A percentile compares a stretch with the other conserved stretches of the same genome.
These are phyloP conservation scores for Fraxinus quadrangulata DNA, from an alignment of 257 asterid species.

Conservation along the genomic window DNA sequence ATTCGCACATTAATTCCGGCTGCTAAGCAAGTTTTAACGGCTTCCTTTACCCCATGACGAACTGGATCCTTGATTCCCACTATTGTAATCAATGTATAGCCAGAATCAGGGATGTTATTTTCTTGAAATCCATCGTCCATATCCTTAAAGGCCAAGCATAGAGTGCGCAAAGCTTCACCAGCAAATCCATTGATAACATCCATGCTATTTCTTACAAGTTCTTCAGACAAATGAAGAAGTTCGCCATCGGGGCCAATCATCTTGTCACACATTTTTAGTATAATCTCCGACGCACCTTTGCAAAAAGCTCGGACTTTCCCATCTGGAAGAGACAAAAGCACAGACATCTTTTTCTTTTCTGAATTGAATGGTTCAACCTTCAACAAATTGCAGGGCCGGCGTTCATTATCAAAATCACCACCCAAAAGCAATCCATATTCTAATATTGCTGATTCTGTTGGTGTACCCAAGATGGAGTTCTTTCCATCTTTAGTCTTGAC, in stretches of 20 bases:
- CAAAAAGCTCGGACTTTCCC: conserved; percentile 75
- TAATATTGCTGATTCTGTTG: conserved; percentile 85
- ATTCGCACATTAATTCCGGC: conserved; percentile 94
- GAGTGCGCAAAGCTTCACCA: conserved; percentile 81
- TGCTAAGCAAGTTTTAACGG: conserved; percentile 74
- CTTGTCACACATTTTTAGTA: conserved; percentile 64
- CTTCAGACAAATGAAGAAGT: conserved; percentile 61
- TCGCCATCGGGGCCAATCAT: conserved; percentile 63
- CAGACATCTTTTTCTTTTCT: conserved; percentile 90
- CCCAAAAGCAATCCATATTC: conserved; percentile 82
- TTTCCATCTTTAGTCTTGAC: conserved; percentile 75
- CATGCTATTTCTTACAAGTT: conserved; percentile 39
- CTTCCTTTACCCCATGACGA: conserved; percentile 89
- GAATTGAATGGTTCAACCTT: conserved; percentile 96
- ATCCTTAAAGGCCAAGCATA: conserved; percentile 86
- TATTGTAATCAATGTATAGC: conserved; percentile 74
- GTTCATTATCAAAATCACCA: conserved; percentile 75
- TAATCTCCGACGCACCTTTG: conserved; percentile 98
- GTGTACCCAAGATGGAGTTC: conserved; percentile 72
- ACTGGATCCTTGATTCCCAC: conserved; percentile 98
- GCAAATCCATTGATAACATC: conserved; percentile 74
- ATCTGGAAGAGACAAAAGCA: conserved; percentile 71
- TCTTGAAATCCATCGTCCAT: conserved; percentile 40
- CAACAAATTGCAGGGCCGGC: conserved; percentile 51
- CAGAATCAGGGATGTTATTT: conserved; percentile 62